phyloP scores from a whole-genome alignment of 1,139 yeast genomes.

The Lizanozyma gosingica region DNA sequence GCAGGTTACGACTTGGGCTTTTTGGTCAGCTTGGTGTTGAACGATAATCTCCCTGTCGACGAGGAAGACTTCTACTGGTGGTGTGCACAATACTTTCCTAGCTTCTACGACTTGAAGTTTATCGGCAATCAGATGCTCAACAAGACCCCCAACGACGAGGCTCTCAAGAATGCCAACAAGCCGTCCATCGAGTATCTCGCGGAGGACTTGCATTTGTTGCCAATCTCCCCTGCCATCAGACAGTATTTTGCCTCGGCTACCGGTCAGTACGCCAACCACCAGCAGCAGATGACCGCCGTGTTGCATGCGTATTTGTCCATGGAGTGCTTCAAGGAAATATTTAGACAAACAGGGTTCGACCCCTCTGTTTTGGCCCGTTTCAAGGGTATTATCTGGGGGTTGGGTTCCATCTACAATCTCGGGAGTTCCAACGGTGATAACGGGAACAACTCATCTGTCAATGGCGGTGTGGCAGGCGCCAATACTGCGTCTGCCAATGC shows the following conservation, averaged over 20 bases:
- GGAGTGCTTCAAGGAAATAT: slow-evolving; percentile 50
- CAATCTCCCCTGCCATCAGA: slow-evolving; percentile 40
- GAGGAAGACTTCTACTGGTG: slow-evolving; percentile 74
- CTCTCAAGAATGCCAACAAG: slow-evolving; percentile 18
- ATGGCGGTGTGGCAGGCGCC: no score
- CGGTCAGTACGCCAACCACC: slow-evolving; percentile 20
- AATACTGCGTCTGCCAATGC: slow-evolving; percentile 4
- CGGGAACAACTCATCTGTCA: no score
- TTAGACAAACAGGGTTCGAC: slow-evolving; percentile 33
- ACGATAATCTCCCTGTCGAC: slow-evolving; percentile 70
- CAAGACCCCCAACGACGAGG: slow-evolving; percentile 13
- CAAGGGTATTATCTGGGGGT: slow-evolving; percentile 49
- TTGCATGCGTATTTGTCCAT: slow-evolving; percentile 47
- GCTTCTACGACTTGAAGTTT: slow-evolving; percentile 74
- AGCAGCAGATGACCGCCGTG: slow-evolving; percentile 37
- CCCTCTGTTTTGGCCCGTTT: slow-evolving; percentile 25
- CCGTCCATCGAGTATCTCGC: slow-evolving; percentile 44
- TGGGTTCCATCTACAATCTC: slow-evolving; percentile 20
- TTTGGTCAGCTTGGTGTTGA: slow-evolving; percentile 66
- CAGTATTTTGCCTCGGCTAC: slow-evolving; percentile 39
- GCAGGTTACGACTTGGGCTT: slow-evolving; percentile 95
- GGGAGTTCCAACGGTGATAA: slow-evolving; percentile 7
- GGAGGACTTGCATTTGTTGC: slow-evolving; percentile 49
- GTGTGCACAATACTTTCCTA: slow-evolving; percentile 69
- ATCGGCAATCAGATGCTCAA: slow-evolving; percentile 49